A percentile compares a stretch with the other conserved stretches of the same genome.
phyloP scores from a whole-genome alignment of 2,329 filamentous ascomycete species.

The Epichloe scottii region DNA sequence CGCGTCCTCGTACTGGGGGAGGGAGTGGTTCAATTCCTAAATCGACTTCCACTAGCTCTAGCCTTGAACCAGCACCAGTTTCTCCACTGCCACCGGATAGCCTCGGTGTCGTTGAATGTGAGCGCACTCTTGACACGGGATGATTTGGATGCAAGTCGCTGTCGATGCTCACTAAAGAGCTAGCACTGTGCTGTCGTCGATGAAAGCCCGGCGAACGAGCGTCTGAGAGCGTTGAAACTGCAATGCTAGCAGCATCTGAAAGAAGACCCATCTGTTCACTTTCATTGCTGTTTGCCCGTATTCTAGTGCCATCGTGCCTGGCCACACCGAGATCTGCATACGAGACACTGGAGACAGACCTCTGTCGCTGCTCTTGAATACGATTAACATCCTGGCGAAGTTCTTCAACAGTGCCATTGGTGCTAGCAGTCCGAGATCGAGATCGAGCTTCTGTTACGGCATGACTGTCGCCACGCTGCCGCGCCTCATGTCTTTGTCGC shows the following conservation, averaged over 20 bases:
- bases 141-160: conserved; percentile 30
- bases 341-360: conserved; percentile 60
- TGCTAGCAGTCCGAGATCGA: conserved; percentile 34
- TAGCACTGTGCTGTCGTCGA: conserved; percentile 35
- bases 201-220: conserved; percentile 23
- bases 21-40: conserved; percentile 34
- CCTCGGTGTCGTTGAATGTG: conserved; percentile 29
- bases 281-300: conserved; percentile 61
- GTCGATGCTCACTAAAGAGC: conserved; percentile 43
- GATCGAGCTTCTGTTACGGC: conserved; percentile 56
- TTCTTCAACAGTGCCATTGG: conserved; percentile 46
- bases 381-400: conserved; percentile 42
- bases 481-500: conserved; percentile 56
- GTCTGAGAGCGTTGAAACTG: conserved; percentile 21
- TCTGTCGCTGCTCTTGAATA: conserved; percentile 46
- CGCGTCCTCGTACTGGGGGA: conserved; percentile 41
- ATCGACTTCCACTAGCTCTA: conserved; percentile 39
- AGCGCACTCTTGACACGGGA: conserved; percentile 28
- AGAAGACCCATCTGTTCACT: conserved; percentile 61
- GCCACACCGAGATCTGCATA: conserved; percentile 68
- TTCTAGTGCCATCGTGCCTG: conserved; percentile 61
- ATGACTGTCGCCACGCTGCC: conserved; percentile 54
- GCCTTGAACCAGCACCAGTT: conserved; percentile 34
- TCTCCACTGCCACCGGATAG: conserved; percentile 15
- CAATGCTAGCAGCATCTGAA: conserved; percentile 57